Base-by-base conservation (phyloP, 768 basidiomycete species). In the Lyophyllum atratum region DNA sequence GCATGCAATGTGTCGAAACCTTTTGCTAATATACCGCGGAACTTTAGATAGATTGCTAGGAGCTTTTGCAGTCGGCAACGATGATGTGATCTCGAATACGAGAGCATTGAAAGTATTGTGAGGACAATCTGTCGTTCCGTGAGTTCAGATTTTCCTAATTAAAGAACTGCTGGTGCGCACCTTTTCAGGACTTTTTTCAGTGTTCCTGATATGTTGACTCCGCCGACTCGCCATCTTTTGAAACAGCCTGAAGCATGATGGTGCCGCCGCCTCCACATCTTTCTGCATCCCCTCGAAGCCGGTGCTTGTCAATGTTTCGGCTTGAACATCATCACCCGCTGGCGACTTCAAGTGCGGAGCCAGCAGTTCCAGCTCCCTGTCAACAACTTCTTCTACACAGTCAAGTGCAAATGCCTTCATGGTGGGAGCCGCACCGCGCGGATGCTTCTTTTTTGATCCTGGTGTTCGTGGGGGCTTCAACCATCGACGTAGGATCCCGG, bases 1-100 rank as follows among this genome's bases (percentile, higher is more conserved):
- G 72, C 66, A 61, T 74, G 71, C 0, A 79, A 60, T 0, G 72
- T 70, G 51, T 79, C 74, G 52, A 76, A 72, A 0, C 63, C 73
- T 40, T 72, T 71, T 2, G 78, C 73, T 37, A 72, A 68, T 1
- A 74, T 47, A 0, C 76, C 76, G 44, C 70, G 66, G 25, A 72
- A 69, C 52, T 77, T 72, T 19, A 79, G 64, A 57, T 77, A 79
- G 1, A 74, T 59, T 0, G 74, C 64, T 1, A 71, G 56, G 3
- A 76, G 49, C 58, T 77, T 76, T 25, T 70, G 64, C 8, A 73
- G 51, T 2, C 59, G 58, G 17, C 58, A 59, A 1, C 59, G 58
- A 28, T 67, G 62, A 51, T 73, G 67, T 0, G 69, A 70, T 0
- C 69, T 68, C 0, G 64, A 54, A 49, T 68, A 74, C n/a, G 60